Conservation (phyloP, 2,329 filamentous ascomycete genomes). For the Talaromyces sp. region DNA sequence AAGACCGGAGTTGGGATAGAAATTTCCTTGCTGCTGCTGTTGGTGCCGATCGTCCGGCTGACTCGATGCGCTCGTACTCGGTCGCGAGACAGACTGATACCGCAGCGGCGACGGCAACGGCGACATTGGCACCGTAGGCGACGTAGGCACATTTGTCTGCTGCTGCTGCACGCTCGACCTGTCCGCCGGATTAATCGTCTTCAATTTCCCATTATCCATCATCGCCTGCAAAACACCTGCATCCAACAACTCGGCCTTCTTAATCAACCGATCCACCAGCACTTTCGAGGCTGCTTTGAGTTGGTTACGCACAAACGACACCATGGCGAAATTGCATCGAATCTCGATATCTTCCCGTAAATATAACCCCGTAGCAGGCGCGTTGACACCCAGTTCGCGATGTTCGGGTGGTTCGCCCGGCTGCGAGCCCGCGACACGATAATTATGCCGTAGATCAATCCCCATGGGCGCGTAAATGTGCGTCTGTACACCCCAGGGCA, state of each 20-base stretch:
- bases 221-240: constrained; percentile 18
- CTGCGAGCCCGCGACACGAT: constrained; percentile 68
- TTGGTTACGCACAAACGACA: constrained; percentile 74
- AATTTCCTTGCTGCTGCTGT: not conserved
- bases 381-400: constrained; percentile 64
- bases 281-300: constrained; percentile 69
- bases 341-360: constrained; percentile 79
- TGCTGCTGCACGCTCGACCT: constrained; percentile 6
- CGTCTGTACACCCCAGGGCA: constrained; percentile 72
- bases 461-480: constrained; percentile 80
- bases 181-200: constrained; percentile 18
- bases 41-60: constrained; percentile 8
- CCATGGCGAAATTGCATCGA: constrained; percentile 72
- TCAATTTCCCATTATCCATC: constrained; percentile 17
- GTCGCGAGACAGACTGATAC: constrained; percentile 7
- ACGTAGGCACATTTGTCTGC: not conserved
- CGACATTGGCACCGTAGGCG: not conserved
- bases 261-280: constrained; percentile 61
- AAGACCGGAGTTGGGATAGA: not conserved
- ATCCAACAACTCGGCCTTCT: constrained; percentile 44
- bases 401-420: constrained; percentile 68
- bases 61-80: not conserved
- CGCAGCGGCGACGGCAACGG: constrained; percentile 2
- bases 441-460: constrained; percentile 72
- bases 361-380: constrained; percentile 67